Percentiles rank a stretch among this genome's conserved stretches.
These are phyloP conservation scores for Quaeritorhiza haematococci DNA, from an alignment of 371 early-diverging fungal genomes.

Conservation along the genomic window DNA sequence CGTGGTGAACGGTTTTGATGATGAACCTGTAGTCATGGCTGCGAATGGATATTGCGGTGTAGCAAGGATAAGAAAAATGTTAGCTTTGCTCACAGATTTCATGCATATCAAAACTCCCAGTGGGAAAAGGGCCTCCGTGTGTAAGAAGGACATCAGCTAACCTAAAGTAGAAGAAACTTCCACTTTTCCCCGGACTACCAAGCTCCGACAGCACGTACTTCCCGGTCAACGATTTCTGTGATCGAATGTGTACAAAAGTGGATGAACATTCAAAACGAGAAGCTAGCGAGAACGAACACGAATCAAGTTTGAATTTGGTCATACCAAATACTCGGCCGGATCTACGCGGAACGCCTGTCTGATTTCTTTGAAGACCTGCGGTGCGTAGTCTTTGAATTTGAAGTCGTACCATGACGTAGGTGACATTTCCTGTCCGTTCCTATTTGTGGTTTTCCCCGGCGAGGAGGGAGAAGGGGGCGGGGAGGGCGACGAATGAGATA, in stretches of 20 bases:
- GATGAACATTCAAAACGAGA: background rate
- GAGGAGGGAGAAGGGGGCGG: no score
- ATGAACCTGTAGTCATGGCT: constrained; percentile 94
- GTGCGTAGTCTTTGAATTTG: constrained; percentile 97
- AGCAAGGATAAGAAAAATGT: no score
- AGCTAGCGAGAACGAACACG: background rate
- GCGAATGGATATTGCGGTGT: no score
- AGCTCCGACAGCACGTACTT: constrained; percentile 93
- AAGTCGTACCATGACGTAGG: constrained; percentile 91
- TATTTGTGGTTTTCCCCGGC: constrained; percentile 22
- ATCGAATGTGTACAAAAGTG: constrained; percentile 1
- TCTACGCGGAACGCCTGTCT: constrained; percentile 82
- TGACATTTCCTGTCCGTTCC: constrained; percentile 85
- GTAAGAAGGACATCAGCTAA: no score
- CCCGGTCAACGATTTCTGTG: constrained; percentile 83
- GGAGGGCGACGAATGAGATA: no score
- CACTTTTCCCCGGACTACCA: constrained; percentile 89
- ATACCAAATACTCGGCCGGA: constrained; percentile 91
- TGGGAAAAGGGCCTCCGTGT: no score
- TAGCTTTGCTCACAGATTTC: no score
- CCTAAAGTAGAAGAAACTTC: constrained; percentile 93
- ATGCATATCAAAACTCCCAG: no score
- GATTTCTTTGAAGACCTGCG: constrained; percentile 88
- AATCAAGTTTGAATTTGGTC: no score
- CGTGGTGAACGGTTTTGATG: constrained; percentile 92